Evolutionary conservation across 371 early-diverging fungal genomes (phyloP).

Genomic region (Lichtheimia ornata): DNA sequence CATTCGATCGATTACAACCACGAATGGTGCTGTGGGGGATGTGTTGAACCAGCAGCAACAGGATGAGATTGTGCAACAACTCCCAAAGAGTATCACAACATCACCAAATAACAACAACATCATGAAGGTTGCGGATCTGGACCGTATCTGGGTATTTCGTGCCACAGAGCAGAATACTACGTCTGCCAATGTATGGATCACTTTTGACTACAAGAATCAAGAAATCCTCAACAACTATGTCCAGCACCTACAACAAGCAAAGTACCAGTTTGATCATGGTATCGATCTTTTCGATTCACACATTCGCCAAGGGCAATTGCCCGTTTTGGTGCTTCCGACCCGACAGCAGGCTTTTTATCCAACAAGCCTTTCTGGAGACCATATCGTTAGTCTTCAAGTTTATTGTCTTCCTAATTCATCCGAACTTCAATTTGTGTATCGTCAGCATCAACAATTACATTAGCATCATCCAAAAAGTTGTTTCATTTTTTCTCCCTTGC

Average conservation of each 20-base stretch:
- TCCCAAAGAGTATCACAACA: not conserved
- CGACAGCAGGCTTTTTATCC: conserved; percentile 23
- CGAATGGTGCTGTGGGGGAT: conserved; percentile 10
- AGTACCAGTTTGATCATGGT: conserved; percentile 9
- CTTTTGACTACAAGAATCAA: conserved; percentile 38
- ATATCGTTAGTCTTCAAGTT: conserved; percentile 15
- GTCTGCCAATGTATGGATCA: conserved; percentile 24
- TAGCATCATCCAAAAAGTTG: too few relatives aligned
- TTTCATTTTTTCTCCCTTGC: too few relatives aligned
- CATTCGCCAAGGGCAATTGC: conserved; percentile 24
- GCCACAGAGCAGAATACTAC: conserved; percentile 1
- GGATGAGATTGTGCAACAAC: conserved; percentile 1
- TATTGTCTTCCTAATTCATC: conserved; percentile 14
- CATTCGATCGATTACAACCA: too few relatives aligned
- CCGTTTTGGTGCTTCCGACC: conserved; percentile 23
- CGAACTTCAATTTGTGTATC: conserved; percentile 12
- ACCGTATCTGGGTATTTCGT: conserved; percentile 32
- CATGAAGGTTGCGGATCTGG: conserved; percentile 14
- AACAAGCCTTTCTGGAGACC: conserved; percentile 7
- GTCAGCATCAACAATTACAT: conserved; percentile 9
- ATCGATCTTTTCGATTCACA: conserved; percentile 31
- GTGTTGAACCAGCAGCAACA: conserved; percentile 16
- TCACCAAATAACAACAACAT: conserved; percentile 4
- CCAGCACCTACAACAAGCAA: not conserved
- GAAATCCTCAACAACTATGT: conserved; percentile 9